Conservation (phyloP, 495 filamentous ascomycete genomes). For the Penicillium silybi region DNA sequence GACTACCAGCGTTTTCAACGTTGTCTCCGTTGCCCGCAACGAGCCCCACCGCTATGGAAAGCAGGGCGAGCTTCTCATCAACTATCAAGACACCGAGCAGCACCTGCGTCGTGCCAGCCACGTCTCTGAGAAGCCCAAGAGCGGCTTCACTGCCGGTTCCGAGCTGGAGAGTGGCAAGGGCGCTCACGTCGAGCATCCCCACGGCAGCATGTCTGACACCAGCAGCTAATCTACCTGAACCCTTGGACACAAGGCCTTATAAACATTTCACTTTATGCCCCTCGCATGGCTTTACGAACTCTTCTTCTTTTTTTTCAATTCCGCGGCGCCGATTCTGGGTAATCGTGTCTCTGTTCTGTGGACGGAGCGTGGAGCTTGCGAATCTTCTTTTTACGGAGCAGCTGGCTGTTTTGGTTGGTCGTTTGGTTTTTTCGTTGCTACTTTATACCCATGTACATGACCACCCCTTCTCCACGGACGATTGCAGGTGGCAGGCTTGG, state of each 20-base stretch:
- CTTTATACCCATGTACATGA: not conserved
- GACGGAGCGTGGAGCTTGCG: not conserved
- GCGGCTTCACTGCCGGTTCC: slow-evolving; percentile 4
- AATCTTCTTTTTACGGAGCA: not conserved
- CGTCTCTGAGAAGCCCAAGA: slow-evolving; percentile 25
- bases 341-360: not conserved
- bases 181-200: slow-evolving; percentile 15
- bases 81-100: slow-evolving; percentile 53
- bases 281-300: not conserved
- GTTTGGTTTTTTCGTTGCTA: not conserved
- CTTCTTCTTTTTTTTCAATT: not conserved
- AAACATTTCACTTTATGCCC: not conserved
- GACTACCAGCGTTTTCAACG: slow-evolving; percentile 44
- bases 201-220: slow-evolving; percentile 12
- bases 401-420: not conserved
- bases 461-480: not conserved
- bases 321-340: not conserved
- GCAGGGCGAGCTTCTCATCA: slow-evolving; percentile 61
- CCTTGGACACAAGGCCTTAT: not conserved
- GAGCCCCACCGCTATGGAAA: slow-evolving; percentile 64
- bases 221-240: not conserved
- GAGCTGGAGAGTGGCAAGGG: slow-evolving; percentile 28
- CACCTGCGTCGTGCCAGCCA: slow-evolving; percentile 31
- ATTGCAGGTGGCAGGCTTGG: not conserved
- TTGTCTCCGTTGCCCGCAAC: slow-evolving; percentile 54